Base-by-base conservation (phyloP, 148 eudicot genomes). In the Suaeda aralocaspica region DNA sequence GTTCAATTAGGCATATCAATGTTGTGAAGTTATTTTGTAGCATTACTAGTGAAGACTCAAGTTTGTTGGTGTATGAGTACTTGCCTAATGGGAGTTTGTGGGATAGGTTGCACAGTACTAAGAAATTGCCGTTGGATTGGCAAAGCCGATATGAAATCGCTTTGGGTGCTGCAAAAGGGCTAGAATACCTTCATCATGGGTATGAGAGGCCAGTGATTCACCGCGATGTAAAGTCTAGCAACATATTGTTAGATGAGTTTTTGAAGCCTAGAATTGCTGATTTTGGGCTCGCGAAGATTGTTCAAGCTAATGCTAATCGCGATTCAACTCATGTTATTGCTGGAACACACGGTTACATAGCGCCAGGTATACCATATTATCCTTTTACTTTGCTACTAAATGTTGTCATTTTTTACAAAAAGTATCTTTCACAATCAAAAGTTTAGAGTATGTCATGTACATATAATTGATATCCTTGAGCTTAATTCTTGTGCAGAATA, bases 141-240 rank as follows among this genome's bases (percentile, higher is more conserved):
- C 87, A 81, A 33, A 78, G 74, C 25, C 80, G 98, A 69, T 83
- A 87, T 51, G 96, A 89, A 60, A 88, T 94, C 7, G 97, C 92
- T 1, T 61, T 94, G 15, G 98, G 98, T 11, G 90, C 98, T 0
- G 96, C 97, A 0, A 86, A 74, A 68, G 98, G 98, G 7, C 68
- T 94, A 57, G 97, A 89, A 81, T 94, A 94, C 66, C 80, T 94
- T 68, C 98, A 94, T 45, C 98, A 91, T 44, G 89, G 96, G 31
- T 89, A 86, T 26, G 98, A 89, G 44, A 71, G 76, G 66, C 91
- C 97, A 5, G 77, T 94, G 53, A 84, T 94, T 62, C 98, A 94
- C 62, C 80, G 98, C 6, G 98, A 94, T 69, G 90, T 94, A 13
- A 94, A 94, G 83, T 94, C 98, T 0, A 94, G 97, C 65, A 94